Conservation (phyloP, 2,329 filamentous ascomycete species). For the Aureobasidium pullulans region DNA sequence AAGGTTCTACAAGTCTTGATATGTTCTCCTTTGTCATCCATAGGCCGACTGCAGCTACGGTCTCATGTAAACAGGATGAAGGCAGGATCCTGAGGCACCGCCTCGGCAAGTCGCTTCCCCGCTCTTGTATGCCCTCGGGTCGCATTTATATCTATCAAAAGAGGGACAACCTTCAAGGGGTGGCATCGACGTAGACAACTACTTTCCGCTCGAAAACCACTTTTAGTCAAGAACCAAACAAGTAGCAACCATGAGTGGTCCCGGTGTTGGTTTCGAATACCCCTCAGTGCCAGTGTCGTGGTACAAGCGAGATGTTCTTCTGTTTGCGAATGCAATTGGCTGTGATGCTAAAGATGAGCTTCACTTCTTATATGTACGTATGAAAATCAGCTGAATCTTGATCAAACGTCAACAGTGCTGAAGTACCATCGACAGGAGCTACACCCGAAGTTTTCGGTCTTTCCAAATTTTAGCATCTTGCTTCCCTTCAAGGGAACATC, state of each 20-base stretch:
- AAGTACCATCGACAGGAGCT: conserved; percentile 55
- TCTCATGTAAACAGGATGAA: too few species aligned
- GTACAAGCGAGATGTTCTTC: conserved; percentile 78
- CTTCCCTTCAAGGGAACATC: conserved; percentile 73
- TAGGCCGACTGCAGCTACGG: too few species aligned
- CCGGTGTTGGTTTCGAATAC: conserved; percentile 15
- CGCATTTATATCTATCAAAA: neutral
- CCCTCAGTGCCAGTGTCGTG: conserved; percentile 53
- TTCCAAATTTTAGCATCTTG: conserved; percentile 81
- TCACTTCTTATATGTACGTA: conserved; percentile 77
- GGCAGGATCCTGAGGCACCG: neutral
- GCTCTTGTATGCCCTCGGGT: neutral
- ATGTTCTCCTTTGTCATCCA: too few species aligned
- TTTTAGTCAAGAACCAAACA: neutral
- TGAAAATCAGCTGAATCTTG: neutral
- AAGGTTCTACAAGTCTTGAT: too few species aligned
- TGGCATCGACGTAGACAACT: too few species aligned
- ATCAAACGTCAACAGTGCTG: neutral
- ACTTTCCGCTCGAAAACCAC: too few species aligned
- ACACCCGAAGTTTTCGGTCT: conserved; percentile 76
- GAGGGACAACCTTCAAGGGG: too few species aligned
- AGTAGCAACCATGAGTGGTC: conserved; percentile 6
- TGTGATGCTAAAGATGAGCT: conserved; percentile 70
- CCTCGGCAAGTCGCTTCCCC: conserved; percentile 3
- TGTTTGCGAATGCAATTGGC: conserved; percentile 88